phyloP scores from a whole-genome alignment of 805 yeast species.

The Yamadazyma ubonensis region DNA sequence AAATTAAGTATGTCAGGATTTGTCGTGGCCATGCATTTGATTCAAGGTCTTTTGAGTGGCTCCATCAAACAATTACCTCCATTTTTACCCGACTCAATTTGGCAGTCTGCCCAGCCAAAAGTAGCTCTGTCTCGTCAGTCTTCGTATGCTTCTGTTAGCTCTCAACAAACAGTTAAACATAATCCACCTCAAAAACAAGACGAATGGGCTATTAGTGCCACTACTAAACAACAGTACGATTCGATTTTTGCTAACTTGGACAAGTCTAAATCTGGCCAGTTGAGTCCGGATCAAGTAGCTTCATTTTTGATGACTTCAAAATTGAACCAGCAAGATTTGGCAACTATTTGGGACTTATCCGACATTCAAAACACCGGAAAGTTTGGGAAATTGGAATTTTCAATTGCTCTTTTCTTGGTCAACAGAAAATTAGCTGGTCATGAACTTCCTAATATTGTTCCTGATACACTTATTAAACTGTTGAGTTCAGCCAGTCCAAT shows the following conservation, averaged over 20 bases:
- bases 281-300: slow-evolving; percentile 81
- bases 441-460: slow-evolving; percentile 75
- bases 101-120: slow-evolving; percentile 32
- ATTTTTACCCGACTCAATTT: slow-evolving; percentile 38
- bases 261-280: slow-evolving; percentile 55
- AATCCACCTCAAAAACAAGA: slow-evolving; percentile 17
- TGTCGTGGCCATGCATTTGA: slow-evolving; percentile 90
- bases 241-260: slow-evolving; percentile 78
- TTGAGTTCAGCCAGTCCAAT: slow-evolving; percentile 19
- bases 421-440: slow-evolving; percentile 79
- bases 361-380: slow-evolving; percentile 84
- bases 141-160: slow-evolving; percentile 37
- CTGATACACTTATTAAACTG: slow-evolving; percentile 54
- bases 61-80: slow-evolving; percentile 56
- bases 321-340: slow-evolving; percentile 78
- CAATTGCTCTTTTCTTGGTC: slow-evolving; percentile 90
- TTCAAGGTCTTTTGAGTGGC: slow-evolving; percentile 76
- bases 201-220: slow-evolving; percentile 69
- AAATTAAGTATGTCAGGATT: slow-evolving; percentile 72
- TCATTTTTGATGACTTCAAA: slow-evolving; percentile 86
- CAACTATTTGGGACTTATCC: slow-evolving; percentile 91
- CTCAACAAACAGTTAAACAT: slow-evolving; percentile 38
- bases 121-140: slow-evolving; percentile 17
- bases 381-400: slow-evolving; percentile 78
- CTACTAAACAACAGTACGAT: slow-evolving; percentile 76